These are phyloP conservation scores for Apiospora phragmitis DNA, from an alignment of 2,329 filamentous ascomycete genomes.

Conservation along the genomic window DNA sequence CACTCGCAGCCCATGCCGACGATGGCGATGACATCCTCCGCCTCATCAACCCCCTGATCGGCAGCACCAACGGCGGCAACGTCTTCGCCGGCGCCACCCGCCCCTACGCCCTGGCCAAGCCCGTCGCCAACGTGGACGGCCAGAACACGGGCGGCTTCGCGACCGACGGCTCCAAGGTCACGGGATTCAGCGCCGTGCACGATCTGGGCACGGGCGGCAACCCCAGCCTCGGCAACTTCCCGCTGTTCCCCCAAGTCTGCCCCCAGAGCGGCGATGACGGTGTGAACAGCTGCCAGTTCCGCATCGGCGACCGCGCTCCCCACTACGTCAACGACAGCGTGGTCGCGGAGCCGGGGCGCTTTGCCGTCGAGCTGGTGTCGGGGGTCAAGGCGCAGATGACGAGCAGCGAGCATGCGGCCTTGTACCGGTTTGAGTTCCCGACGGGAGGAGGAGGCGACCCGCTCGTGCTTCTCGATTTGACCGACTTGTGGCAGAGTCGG, in stretches of 20 bases:
- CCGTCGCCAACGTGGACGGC: conserved; percentile 52
- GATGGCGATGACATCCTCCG: conserved; percentile 24
- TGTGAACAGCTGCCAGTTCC: conserved; percentile 57
- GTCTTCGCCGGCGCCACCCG: conserved; percentile 57
- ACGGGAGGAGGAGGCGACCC: conserved; percentile 36
- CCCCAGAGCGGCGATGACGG: conserved; percentile 47
- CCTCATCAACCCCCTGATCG: conserved; percentile 50
- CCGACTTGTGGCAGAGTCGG: conserved; percentile 56
- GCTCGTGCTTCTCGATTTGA: conserved; percentile 59
- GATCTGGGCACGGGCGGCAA: conserved; percentile 47
- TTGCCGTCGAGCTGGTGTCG: conserved; percentile 54
- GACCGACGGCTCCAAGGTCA: conserved; percentile 47
- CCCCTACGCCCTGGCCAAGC: conserved; percentile 58
- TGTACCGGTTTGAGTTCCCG: conserved; percentile 63
- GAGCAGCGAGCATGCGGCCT: conserved; percentile 57
- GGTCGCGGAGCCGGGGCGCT: conserved; percentile 55
- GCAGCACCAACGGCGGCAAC: conserved; percentile 56
- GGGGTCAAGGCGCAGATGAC: conserved; percentile 61
- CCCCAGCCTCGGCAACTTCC: conserved; percentile 47
- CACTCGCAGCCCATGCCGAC: not conserved
- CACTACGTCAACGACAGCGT: conserved; percentile 42
- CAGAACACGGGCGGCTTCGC: conserved; percentile 47
- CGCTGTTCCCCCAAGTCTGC: conserved; percentile 45
- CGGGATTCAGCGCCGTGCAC: conserved; percentile 50
- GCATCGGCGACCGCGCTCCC: conserved; percentile 45